These are phyloP conservation scores for Sparassis latifolia DNA, from an alignment of 1,284 basidiomycete genomes.

Conservation along the genomic window DNA sequence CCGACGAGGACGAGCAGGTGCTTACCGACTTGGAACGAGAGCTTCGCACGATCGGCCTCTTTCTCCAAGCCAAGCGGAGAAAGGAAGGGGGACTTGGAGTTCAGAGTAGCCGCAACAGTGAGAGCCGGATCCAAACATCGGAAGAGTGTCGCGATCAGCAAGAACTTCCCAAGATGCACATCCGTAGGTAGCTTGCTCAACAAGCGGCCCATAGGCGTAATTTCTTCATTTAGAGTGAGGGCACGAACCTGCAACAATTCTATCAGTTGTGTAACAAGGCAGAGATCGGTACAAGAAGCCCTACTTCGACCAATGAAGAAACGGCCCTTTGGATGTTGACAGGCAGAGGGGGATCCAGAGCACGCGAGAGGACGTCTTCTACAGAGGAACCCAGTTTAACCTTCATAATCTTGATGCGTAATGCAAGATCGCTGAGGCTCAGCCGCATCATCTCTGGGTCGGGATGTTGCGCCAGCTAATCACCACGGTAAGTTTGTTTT, in stretches of 20 bases:
- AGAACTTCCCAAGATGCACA: slow-evolving; percentile 94
- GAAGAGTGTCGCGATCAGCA: slow-evolving; percentile 83
- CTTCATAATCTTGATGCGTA: slow-evolving; percentile 97
- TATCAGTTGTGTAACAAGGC: background rate
- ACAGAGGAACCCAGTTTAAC: slow-evolving; percentile 83
- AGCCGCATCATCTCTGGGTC: slow-evolving; percentile 95
- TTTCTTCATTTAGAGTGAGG: slow-evolving; percentile 82
- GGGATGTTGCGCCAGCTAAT: slow-evolving; percentile 84
- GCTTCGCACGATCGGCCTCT: slow-evolving; percentile 84
- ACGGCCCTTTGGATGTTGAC: slow-evolving; percentile 92
- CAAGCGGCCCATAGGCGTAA: slow-evolving; percentile 91
- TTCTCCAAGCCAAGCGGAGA: slow-evolving; percentile 85
- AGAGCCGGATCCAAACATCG: slow-evolving; percentile 92
- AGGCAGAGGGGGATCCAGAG: slow-evolving; percentile 85
- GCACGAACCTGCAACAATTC: slow-evolving; percentile 63
- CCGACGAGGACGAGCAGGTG: slow-evolving; percentile 5
- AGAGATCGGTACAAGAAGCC: slow-evolving; percentile 8
- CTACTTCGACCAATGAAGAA: slow-evolving; percentile 84
- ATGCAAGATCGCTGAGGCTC: slow-evolving; percentile 89
- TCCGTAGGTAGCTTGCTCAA: slow-evolving; percentile 93
- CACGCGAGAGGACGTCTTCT: slow-evolving; percentile 84
- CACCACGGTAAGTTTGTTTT: background rate
- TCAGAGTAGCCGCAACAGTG: slow-evolving; percentile 91
- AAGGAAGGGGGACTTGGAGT: slow-evolving; percentile 91
- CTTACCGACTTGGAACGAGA: slow-evolving; percentile 72